Percentiles rank a stretch among this genome's conserved stretches.
These are phyloP conservation scores for Neurospora crassa DNA, from an alignment of 2,329 filamentous ascomycete species.

Conservation along the genomic window DNA sequence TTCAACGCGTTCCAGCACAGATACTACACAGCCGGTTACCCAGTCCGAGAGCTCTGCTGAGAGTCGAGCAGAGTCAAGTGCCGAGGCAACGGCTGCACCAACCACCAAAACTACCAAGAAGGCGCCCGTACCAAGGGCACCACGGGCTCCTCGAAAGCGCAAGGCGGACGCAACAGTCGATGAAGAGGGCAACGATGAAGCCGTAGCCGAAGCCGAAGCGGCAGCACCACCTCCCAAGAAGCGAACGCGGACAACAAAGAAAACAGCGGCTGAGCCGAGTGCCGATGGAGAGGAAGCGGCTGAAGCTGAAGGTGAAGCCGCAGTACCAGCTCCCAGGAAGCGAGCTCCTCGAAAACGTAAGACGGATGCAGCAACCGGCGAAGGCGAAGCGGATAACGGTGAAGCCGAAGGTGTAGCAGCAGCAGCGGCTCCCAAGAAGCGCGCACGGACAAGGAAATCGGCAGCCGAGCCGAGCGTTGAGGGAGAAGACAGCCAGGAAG, in stretches of 20 bases:
- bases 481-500: conserved; percentile 5
- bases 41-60: not conserved
- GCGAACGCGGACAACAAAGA: conserved; percentile 11
- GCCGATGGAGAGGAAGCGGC: not conserved
- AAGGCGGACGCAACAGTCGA: conserved; percentile 6
- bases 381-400: conserved; percentile 7
- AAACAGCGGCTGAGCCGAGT: not conserved
- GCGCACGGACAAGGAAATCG: conserved; percentile 13
- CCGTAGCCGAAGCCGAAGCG: not conserved
- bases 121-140: not conserved
- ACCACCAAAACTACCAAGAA: not conserved
- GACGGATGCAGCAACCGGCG: conserved; percentile 2
- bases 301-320: not conserved
- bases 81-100: conserved; percentile 2
- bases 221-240: conserved; percentile 13
- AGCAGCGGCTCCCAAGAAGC: conserved; percentile 15
- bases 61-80: conserved; percentile 1
- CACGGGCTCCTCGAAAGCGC: conserved; percentile 13
- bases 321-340: conserved; percentile 5
- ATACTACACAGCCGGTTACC: not conserved
- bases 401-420: not conserved
- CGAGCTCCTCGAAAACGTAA: conserved; percentile 16
- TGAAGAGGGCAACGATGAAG: conserved; percentile 2
- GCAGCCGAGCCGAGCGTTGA: conserved; percentile 13
- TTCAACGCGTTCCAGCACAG: not conserved